phyloP scores from a whole-genome alignment of 208 protist genomes.

The Endotrypanum monterogeii region DNA sequence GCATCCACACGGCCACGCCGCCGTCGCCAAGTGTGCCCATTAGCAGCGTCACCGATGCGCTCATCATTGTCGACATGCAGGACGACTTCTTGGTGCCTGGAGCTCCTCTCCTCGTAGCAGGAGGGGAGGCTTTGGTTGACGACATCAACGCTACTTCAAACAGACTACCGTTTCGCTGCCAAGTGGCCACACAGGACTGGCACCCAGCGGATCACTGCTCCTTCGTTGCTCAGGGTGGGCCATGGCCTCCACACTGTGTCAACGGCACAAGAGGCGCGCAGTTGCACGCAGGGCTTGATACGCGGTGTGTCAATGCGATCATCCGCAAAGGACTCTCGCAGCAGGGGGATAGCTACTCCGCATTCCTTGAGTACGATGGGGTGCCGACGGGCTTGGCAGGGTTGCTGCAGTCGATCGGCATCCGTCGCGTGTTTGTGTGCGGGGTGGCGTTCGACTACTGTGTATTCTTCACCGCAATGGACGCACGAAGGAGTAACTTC shows the following conservation, averaged over 20 bases:
- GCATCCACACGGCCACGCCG: not conserved
- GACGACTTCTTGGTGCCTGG: conserved; percentile 61
- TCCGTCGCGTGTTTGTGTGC: conserved; percentile 62
- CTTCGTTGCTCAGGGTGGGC: conserved; percentile 45
- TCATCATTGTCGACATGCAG: conserved; percentile 74
- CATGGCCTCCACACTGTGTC: conserved; percentile 69
- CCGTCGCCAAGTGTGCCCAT: not conserved
- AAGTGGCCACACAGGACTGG: conserved; percentile 68
- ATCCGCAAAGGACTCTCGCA: conserved; percentile 43
- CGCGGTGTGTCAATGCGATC: conserved; percentile 17
- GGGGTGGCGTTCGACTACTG: conserved; percentile 77
- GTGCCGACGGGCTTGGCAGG: conserved; percentile 39
- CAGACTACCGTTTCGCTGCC: conserved; percentile 31
- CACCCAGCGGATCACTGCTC: conserved; percentile 66
- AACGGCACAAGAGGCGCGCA: conserved; percentile 41
- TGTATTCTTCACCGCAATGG: conserved; percentile 59
- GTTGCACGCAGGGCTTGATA: conserved; percentile 37
- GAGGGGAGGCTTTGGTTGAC: conserved; percentile 31
- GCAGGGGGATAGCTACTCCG: conserved; percentile 66
- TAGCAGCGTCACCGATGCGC: conserved; percentile 35
- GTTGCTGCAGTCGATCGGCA: conserved; percentile 41
- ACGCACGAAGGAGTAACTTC: conserved; percentile 45
- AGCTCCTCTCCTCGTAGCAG: conserved; percentile 47
- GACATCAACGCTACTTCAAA: conserved; percentile 48
- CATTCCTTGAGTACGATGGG: conserved; percentile 48